phyloP scores from a whole-genome alignment of 2,329 filamentous ascomycete genomes.

The Nemania abortiva region DNA sequence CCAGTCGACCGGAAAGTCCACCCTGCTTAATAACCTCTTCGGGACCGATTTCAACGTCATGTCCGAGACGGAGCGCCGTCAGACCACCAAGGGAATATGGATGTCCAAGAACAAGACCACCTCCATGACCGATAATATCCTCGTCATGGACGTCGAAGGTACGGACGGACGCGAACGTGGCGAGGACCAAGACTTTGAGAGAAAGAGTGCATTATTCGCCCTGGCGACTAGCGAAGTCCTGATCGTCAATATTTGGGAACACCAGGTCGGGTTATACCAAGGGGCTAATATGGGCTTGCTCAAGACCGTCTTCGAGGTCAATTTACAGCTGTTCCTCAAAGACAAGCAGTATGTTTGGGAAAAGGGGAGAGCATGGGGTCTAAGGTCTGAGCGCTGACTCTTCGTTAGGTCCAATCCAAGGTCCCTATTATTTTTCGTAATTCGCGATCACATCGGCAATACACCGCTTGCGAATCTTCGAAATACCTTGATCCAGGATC shows the following conservation, averaged over 20 bases:
- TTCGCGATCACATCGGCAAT: constrained; percentile 93
- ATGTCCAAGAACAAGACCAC: constrained; percentile 94
- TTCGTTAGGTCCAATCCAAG: constrained; percentile 80
- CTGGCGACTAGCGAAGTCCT: constrained; percentile 97
- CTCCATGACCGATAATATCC: constrained; percentile 93
- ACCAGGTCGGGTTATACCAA: constrained; percentile 97
- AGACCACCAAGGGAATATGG: constrained; percentile 99
- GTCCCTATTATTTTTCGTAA: constrained; percentile 97
- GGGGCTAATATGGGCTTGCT: constrained; percentile 98
- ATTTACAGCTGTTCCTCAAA: constrained; percentile 95
- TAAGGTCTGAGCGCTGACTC: constrained; percentile 32
- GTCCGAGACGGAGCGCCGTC: constrained; percentile 91
- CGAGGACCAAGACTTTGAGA: constrained; percentile 98
- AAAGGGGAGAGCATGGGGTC: constrained; percentile 4
- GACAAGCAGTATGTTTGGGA: constrained; percentile 82
- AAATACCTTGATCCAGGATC: constrained; percentile 89
- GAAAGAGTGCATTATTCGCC: constrained; percentile 97
- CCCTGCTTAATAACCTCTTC: constrained; percentile 94
- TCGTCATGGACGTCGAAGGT: constrained; percentile 99
- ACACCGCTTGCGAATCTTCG: constrained; percentile 92
- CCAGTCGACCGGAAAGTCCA: constrained; percentile 98
- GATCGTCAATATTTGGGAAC: constrained; percentile 99
- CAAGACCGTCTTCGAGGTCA: constrained; percentile 99
- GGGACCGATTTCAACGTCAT: constrained; percentile 97
- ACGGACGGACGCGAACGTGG: constrained; percentile 96